Percentiles rank a stretch among this genome's conserved stretches.
phyloP scores from a whole-genome alignment of 1,284 basidiomycete genomes.

The Ganoderma boninense region DNA sequence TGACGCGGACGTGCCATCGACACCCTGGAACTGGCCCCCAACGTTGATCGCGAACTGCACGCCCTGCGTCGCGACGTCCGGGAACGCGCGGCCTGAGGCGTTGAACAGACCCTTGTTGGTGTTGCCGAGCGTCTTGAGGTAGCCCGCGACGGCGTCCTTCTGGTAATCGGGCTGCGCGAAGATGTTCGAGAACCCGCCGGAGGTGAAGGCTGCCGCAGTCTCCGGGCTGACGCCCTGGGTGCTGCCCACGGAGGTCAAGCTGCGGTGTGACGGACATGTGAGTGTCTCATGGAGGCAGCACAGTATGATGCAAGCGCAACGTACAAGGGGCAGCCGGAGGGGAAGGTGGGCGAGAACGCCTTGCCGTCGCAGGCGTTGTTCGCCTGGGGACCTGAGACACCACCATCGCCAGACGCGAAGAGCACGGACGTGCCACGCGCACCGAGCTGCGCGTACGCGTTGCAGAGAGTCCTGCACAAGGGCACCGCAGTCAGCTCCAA shows the following conservation, averaged over 20 bases:
- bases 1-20: conserved; percentile 51
- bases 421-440: conserved; percentile 66
- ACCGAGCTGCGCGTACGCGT: conserved; percentile 53
- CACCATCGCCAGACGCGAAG: conserved; percentile 70
- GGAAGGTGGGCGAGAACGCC: conserved; percentile 73
- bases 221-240: conserved; percentile 56
- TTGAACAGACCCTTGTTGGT: conserved; percentile 60
- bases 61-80: conserved; percentile 33
- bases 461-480: conserved; percentile 30
- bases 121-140: conserved; percentile 29
- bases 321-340: conserved; percentile 61
- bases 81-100: conserved; percentile 43
- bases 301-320: conserved; percentile 13
- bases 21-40: conserved; percentile 53
- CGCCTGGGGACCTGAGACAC: conserved; percentile 66
- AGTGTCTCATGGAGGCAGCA: neutral
- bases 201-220: conserved; percentile 51
- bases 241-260: conserved; percentile 65
- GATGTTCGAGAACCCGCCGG: conserved; percentile 46
- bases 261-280: conserved; percentile 41
- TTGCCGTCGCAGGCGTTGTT: conserved; percentile 49
- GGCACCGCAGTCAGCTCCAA: neutral
- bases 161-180: conserved; percentile 32
- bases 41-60: conserved; percentile 63
- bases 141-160: conserved; percentile 28